Conservation (phyloP, 805 yeast species). For the Saturnispora zaruensis region DNA sequence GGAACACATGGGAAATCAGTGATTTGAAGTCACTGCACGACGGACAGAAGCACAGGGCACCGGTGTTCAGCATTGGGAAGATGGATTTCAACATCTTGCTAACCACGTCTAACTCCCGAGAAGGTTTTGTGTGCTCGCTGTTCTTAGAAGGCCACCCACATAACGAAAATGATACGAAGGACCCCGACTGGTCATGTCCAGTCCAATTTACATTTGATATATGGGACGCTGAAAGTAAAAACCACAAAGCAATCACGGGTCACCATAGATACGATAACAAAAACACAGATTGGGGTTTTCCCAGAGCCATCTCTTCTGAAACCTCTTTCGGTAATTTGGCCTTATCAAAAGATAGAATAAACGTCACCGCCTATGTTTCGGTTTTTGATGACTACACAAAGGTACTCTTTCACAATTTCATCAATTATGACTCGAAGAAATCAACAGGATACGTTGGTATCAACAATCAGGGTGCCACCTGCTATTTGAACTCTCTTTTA, state of each 20-base stretch:
- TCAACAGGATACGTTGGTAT: constrained; percentile 89
- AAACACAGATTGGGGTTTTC: constrained; percentile 95
- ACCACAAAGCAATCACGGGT: constrained; percentile 55
- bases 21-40: constrained; percentile 25
- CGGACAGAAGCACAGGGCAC: constrained; percentile 32
- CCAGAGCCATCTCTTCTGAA: constrained; percentile 57
- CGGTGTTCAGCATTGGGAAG: constrained; percentile 49
- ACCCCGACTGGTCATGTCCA: constrained; percentile 72
- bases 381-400: constrained; percentile 87
- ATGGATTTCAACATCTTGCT: constrained; percentile 53
- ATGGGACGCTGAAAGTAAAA: constrained; percentile 67
- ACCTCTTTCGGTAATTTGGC: constrained; percentile 27
- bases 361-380: constrained; percentile 69
- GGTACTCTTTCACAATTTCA: constrained; percentile 84
- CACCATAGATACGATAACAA: constrained; percentile 67
- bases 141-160: constrained; percentile 69
- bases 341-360: constrained; percentile 45
- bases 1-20: constrained; percentile 33
- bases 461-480: constrained; percentile 96
- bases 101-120: constrained; percentile 65
- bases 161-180: constrained; percentile 20
- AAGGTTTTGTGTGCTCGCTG: constrained; percentile 51
- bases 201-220: constrained; percentile 81
- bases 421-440: constrained; percentile 77
- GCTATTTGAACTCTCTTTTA: constrained; percentile 84